These are phyloP conservation scores for Kuraishia hungarica DNA, from an alignment of 805 yeast species.

Conservation along the genomic window DNA sequence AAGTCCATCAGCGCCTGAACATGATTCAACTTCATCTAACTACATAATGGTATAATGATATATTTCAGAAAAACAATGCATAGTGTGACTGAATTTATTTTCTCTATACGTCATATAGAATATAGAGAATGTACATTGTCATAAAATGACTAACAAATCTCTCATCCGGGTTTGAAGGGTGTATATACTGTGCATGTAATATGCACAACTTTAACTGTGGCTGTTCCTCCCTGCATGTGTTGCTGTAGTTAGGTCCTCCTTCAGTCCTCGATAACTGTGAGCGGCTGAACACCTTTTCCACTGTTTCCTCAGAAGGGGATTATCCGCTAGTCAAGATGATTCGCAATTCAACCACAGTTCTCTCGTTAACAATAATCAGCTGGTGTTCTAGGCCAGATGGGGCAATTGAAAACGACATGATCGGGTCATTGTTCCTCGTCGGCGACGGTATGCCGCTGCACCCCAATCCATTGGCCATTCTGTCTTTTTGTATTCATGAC, in stretches of 20 bases:
- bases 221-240: neutral
- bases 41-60: no score
- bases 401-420: neutral
- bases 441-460: neutral
- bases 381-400: neutral
- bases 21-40: no score
- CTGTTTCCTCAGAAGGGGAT: neutral
- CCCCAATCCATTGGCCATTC: neutral
- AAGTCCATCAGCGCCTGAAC: neutral
- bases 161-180: neutral
- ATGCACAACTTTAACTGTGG: neutral
- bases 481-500: no score
- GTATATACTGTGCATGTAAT: neutral
- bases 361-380: neutral
- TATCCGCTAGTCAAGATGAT: neutral
- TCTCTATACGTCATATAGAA: no score
- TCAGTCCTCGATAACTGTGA: no score
- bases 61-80: no score
- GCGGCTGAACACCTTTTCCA: neutral
- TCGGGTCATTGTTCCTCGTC: neutral
- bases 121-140: no score
- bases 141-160: no score
- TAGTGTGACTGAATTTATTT: no score
- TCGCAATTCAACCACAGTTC: neutral
- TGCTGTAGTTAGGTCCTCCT: neutral